Evolutionary conservation across 2,329 filamentous ascomycete genomes (phyloP), one percentile per base, ranked within the genome.

Genomic region (Neonectria punicea): DNA sequence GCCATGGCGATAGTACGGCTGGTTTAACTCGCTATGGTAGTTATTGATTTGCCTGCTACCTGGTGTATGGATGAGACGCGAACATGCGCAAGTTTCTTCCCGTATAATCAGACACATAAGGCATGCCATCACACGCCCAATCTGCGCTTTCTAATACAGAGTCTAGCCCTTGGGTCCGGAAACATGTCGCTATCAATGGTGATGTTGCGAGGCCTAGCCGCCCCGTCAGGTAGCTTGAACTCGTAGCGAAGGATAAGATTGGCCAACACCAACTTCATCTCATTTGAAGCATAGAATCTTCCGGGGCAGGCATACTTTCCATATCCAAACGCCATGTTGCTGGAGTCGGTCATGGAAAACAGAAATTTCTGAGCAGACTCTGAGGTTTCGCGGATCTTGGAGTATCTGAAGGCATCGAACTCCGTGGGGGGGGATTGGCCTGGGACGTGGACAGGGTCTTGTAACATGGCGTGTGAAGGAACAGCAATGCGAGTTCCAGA

Each of bases 201-300:
- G 9, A 46, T 22, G 20, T 25, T 46, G 8, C 11, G 7, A 5
- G 18, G 43, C 18, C 43, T 22, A 1, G 8, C 43, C 8, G 6
- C 5, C 2, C 43, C 41, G 9, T 58, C 30, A 13, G 43, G 43
- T 8, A 39, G 30, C 18, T 58, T 58, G 4, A 58, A 28, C 3
- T 58, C 44, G 25, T 49, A 57, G 6, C 28, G 54, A 7, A 57
- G 39, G 11, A 58, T 30, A 8, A 58, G 54, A 25, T 39, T 11
- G 10, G 43, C 43, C 43, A 58, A n/a, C 2, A 46, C 20, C 30
- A 58, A 13, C 44, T 58, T 58, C 54, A 58, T 58, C 43, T 58
- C 43, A 13, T 49, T 58, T 6, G 54, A 49, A 18, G 54, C 54
- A 18, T 58, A 49, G 54, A 58, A 58, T 6, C 43, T 28, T 13